Conservation (phyloP, 306 rosid species). For the Carpinus viminea region DNA sequence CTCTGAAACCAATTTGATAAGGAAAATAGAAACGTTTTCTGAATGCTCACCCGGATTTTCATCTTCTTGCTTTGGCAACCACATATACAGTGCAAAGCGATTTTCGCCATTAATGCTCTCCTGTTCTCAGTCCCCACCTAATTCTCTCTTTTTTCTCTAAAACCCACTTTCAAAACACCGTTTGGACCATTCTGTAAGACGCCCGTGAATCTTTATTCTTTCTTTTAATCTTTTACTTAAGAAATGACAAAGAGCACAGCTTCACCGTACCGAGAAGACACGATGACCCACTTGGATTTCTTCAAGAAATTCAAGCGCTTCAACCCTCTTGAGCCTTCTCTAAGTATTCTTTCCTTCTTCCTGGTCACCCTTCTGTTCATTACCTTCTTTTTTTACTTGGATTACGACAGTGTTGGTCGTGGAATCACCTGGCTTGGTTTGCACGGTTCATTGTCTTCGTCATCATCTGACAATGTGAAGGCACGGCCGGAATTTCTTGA, state of each 20-base stretch:
- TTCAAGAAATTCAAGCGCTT: slow-evolving; percentile 65
- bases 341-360: slow-evolving; percentile 50
- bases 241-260: slow-evolving; percentile 39
- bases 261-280: slow-evolving; percentile 30
- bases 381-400: slow-evolving; percentile 54
- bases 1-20: not conserved
- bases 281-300: slow-evolving; percentile 46
- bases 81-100: not conserved
- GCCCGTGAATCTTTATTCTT: slow-evolving; percentile 9
- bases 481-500: slow-evolving; percentile 47
- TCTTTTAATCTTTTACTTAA: not conserved
- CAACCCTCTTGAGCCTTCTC: slow-evolving; percentile 59
- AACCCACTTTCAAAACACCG: slow-evolving; percentile 18
- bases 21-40: not conserved
- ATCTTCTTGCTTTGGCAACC: not conserved
- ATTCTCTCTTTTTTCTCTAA: not conserved
- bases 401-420: slow-evolving; percentile 31
- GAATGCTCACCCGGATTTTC: not conserved
- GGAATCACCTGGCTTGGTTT: slow-evolving; percentile 35
- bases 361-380: slow-evolving; percentile 47
- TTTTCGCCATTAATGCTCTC: slow-evolving; percentile 30
- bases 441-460: slow-evolving; percentile 20
- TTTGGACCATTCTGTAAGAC: slow-evolving; percentile 1
- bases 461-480: slow-evolving; percentile 19
- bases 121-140: slow-evolving; percentile 23